phyloP scores from a whole-genome alignment of 148 eudicot species.

The Chenopodium album region DNA sequence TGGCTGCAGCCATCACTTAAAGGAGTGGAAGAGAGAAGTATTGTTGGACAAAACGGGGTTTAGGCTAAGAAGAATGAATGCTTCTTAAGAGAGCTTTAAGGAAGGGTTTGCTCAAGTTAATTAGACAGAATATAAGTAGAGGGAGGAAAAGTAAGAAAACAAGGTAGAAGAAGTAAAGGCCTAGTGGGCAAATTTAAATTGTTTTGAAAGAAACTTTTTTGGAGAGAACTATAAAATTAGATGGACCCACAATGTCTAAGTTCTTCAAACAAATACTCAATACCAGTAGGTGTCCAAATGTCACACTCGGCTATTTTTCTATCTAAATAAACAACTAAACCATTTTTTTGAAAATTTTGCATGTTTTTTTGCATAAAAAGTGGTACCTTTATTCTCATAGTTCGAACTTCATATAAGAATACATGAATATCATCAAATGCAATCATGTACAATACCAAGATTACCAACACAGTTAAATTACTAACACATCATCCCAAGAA shows the following conservation, averaged over 20 bases:
- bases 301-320: neutral
- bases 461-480: neutral
- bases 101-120: slow-evolving; percentile 12
- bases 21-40: neutral
- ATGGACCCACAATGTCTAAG: neutral
- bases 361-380: neutral
- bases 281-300: neutral
- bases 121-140: slow-evolving; percentile 27
- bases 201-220: neutral
- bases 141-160: slow-evolving; percentile 18
- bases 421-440: neutral
- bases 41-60: neutral
- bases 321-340: neutral
- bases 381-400: neutral
- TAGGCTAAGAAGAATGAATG: slow-evolving; percentile 1
- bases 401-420: neutral
- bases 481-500: too few relatives aligned
- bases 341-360: neutral
- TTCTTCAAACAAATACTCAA: neutral
- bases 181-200: slow-evolving; percentile 8
- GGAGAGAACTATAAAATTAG: neutral
- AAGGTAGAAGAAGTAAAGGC: slow-evolving; percentile 14
- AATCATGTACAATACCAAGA: neutral
- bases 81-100: slow-evolving; percentile 18
- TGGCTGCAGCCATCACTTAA: slow-evolving; percentile 26